Evolutionary conservation across 495 filamentous ascomycete species (phyloP).

Genomic region (Daldinia bambusicola): DNA sequence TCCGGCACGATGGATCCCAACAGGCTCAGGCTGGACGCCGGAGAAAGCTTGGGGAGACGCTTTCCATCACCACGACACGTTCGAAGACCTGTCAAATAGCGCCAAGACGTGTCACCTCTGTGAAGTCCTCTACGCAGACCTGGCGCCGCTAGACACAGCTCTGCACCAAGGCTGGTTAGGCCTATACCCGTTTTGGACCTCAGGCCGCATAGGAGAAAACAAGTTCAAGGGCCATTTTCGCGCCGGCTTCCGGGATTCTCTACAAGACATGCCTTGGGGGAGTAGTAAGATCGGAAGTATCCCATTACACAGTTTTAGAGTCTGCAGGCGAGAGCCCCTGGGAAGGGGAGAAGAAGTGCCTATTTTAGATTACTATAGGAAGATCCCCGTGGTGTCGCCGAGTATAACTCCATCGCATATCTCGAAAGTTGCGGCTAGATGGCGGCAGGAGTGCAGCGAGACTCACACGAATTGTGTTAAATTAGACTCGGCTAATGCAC

Average conservation of each 20-base stretch:
- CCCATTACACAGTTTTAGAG: constrained; percentile 29
- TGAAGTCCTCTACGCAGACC: constrained; percentile 23
- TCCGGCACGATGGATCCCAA: constrained; percentile 17
- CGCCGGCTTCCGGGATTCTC: constrained; percentile 25
- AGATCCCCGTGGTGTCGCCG: constrained; percentile 9
- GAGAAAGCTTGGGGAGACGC: neutral
- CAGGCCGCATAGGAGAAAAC: constrained; percentile 10
- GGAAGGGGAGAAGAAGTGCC: constrained; percentile 13
- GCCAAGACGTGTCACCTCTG: constrained; percentile 33
- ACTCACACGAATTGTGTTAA: constrained; percentile 18
- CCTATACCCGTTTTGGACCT: constrained; percentile 32
- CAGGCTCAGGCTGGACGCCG: constrained; percentile 3
- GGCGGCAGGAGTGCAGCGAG: constrained; percentile 17
- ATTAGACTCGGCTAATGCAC: neutral
- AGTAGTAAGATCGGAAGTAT: constrained; percentile 20
- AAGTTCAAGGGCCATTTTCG: constrained; percentile 33
- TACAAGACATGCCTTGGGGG: constrained; percentile 29
- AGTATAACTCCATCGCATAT: constrained; percentile 7
- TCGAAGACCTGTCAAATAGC: constrained; percentile 18
- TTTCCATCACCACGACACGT: constrained; percentile 30
- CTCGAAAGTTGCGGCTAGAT: neutral
- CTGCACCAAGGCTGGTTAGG: constrained; percentile 32
- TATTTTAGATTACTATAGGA: constrained; percentile 23
- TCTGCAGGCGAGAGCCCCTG: constrained; percentile 16
- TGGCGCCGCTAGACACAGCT: constrained; percentile 8